Conservation (phyloP, 192 early-diverging fungal species). For the Backusella australiensis region DNA sequence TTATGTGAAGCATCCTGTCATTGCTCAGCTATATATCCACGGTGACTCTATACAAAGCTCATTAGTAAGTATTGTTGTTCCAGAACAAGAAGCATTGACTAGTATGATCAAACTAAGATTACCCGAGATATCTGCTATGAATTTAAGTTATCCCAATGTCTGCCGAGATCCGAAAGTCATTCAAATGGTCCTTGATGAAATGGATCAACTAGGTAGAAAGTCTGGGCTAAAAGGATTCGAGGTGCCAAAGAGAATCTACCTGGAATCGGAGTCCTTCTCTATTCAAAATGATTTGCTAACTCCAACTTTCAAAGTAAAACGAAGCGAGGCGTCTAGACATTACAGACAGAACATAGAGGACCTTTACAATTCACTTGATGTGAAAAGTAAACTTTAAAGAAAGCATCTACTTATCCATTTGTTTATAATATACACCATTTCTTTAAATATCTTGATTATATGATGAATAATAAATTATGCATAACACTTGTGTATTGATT, state of each 20-base stretch:
- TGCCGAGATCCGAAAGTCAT: constrained; percentile 47
- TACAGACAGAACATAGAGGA: neutral
- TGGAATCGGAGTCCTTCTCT: constrained; percentile 72
- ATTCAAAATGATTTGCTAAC: constrained; percentile 81
- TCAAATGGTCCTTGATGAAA: constrained; percentile 47
- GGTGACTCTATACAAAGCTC: constrained; percentile 47
- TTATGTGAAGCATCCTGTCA: constrained; percentile 36
- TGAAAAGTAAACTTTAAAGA: neutral
- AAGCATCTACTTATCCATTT: neutral
- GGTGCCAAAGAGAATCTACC: constrained; percentile 63
- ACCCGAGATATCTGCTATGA: constrained; percentile 1
- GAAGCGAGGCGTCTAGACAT: neutral
- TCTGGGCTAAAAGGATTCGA: constrained; percentile 63
- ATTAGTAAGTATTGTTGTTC: constrained; percentile 51
- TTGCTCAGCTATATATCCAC: constrained; percentile 53
- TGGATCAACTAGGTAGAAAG: constrained; percentile 54
- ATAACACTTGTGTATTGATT: neutral
- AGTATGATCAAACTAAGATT: constrained; percentile 35
- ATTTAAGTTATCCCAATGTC: constrained; percentile 45
- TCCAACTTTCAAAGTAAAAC: constrained; percentile 59
- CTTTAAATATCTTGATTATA: neutral
- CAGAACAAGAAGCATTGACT: constrained; percentile 50
- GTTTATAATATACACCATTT: neutral
- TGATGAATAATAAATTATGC: neutral
- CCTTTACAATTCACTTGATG: neutral